Evolutionary conservation across 176 grass and related monocot species (phyloP).

Genomic region (Cocos nucifera): DNA sequence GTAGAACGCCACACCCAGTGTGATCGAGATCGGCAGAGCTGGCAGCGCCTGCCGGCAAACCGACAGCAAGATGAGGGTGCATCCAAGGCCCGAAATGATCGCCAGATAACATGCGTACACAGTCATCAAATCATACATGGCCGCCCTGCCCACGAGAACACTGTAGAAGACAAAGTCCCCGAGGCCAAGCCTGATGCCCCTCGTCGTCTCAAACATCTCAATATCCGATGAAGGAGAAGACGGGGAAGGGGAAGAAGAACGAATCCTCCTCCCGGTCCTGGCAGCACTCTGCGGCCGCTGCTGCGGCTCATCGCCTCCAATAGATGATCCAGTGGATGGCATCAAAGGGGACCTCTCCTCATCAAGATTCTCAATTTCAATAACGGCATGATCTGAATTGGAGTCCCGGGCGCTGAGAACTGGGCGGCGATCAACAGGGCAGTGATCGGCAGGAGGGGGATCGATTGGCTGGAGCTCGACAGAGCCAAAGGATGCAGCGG

Average conservation of each 20-base stretch:
- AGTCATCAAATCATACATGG: constrained; percentile 98
- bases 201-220: constrained; percentile 66
- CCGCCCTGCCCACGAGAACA: constrained; percentile 88
- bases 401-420: background rate
- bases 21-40: constrained; percentile 76
- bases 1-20: constrained; percentile 75
- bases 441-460: background rate
- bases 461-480: constrained; percentile 54
- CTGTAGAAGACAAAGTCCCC: constrained; percentile 98
- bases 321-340: background rate
- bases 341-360: constrained; percentile 19
- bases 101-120: constrained; percentile 99
- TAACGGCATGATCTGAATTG: background rate
- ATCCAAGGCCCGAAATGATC: constrained; percentile 92
- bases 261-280: too few species aligned
- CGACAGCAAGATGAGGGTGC: constrained; percentile 85
- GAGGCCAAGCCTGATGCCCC: constrained; percentile 83
- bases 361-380: constrained; percentile 10
- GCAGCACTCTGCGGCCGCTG: too few species aligned
- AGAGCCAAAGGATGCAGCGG: constrained; percentile 26
- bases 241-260: too few species aligned
- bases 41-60: constrained; percentile 46
- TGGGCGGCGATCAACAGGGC: too few species aligned
- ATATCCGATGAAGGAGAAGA: constrained; percentile 23
- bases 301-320: too few species aligned